Evolutionary conservation across 208 protist species (phyloP).

Genomic region (Acanthamoeba divionensis): DNA sequence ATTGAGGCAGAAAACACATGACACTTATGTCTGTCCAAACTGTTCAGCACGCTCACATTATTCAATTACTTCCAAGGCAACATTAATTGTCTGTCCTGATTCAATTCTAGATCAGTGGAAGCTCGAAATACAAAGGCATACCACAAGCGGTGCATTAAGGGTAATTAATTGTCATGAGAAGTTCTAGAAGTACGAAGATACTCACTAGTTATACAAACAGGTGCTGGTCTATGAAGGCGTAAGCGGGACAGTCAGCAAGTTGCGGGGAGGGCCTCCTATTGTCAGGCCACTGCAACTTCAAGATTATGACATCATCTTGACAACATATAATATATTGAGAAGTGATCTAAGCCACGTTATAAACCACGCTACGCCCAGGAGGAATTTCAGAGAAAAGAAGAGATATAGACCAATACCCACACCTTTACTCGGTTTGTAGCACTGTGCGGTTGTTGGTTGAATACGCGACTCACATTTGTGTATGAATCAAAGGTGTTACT

Average conservation of each 20-base stretch:
- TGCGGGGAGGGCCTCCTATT: background rate
- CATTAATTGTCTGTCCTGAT: conserved; percentile 44
- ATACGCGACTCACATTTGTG: background rate
- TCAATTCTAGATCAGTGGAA: conserved; percentile 34
- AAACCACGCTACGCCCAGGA: background rate
- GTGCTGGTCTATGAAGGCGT: conserved; percentile 11
- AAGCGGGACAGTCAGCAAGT: background rate
- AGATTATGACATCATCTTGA: conserved; percentile 12
- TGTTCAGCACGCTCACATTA: no score
- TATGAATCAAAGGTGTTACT: background rate
- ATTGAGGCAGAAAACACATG: no score
- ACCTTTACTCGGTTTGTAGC: background rate
- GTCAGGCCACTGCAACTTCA: background rate
- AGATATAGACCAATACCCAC: conserved; percentile 20
- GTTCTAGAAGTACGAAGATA: background rate
- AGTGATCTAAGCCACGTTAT: conserved; percentile 8
- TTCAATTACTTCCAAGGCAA: background rate
- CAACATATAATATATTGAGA: background rate
- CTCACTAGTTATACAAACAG: background rate
- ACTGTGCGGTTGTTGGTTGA: background rate
- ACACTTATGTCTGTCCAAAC: no score
- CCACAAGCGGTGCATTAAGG: background rate
- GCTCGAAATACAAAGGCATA: conserved; percentile 14
- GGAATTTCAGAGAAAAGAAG: background rate
- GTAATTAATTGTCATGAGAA: background rate